These are phyloP conservation scores for Colletotrichum gloeosporioides DNA, from an alignment of 2,329 filamentous ascomycete genomes.

Conservation along the genomic window DNA sequence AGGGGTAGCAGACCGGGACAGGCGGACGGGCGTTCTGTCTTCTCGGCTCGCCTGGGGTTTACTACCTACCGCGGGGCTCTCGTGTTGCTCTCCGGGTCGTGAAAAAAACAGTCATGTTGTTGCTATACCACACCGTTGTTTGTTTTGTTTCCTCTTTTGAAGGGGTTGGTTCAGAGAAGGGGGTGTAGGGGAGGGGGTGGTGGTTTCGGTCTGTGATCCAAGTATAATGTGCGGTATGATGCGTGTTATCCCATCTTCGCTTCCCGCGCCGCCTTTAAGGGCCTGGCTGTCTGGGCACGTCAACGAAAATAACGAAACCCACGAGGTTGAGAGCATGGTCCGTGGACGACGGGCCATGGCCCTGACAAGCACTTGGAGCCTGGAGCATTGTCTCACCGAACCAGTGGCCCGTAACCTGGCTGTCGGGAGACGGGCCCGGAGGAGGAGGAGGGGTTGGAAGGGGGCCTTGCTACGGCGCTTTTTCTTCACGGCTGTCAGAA, in stretches of 20 bases:
- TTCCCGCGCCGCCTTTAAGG: not conserved
- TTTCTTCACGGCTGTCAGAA: not conserved
- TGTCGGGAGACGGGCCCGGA: not conserved
- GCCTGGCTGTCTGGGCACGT: not conserved
- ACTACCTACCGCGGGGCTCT: not conserved
- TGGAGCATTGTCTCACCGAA: not conserved
- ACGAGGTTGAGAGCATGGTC: not conserved
- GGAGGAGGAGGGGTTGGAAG: not conserved
- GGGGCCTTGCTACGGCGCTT: not conserved
- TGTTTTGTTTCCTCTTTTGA: not conserved
- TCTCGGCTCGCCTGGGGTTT: not conserved
- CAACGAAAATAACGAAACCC: not conserved
- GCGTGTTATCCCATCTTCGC: not conserved
- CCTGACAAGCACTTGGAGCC: not conserved
- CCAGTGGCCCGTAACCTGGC: not conserved
- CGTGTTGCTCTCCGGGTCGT: not conserved
- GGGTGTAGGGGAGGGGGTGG: not conserved
- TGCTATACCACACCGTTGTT: not conserved
- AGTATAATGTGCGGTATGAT: not conserved
- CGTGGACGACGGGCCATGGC: not conserved
- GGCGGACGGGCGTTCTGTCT: not conserved
- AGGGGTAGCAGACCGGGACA: not conserved
- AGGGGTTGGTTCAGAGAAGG: not conserved
- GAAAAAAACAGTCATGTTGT: not conserved
- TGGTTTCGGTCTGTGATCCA: not conserved